These are phyloP conservation scores for Leccinellum luteum DNA, from an alignment of 768 basidiomycete genomes.

Conservation along the genomic window DNA sequence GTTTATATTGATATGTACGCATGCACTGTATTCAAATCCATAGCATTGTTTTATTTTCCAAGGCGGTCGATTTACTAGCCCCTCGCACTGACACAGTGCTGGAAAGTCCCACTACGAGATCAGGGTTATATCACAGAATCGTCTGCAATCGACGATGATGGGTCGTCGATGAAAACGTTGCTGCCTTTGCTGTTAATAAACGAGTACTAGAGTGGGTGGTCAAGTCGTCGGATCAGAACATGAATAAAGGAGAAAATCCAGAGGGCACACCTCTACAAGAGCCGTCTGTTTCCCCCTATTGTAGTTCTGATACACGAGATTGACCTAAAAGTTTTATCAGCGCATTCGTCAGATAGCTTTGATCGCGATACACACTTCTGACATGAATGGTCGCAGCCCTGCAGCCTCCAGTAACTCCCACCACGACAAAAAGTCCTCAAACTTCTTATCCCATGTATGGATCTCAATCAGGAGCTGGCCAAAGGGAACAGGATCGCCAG, in stretches of 20 bases:
- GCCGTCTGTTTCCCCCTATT: slow-evolving; percentile 44
- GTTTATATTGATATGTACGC: not conserved
- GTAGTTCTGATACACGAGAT: slow-evolving; percentile 58
- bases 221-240: not conserved
- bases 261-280: slow-evolving; percentile 44
- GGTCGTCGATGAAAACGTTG: slow-evolving; percentile 44
- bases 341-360: not conserved
- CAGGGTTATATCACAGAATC: slow-evolving; percentile 13
- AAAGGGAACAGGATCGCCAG: slow-evolving; percentile 41
- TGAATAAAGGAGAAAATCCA: not conserved
- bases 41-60: slow-evolving; percentile 14
- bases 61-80: not conserved
- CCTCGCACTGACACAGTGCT: not conserved
- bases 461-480: slow-evolving; percentile 49
- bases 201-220: slow-evolving; percentile 40
- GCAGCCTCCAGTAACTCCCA: slow-evolving; percentile 47
- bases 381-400: slow-evolving; percentile 47
- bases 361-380: slow-evolving; percentile 31
- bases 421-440: slow-evolving; percentile 40
- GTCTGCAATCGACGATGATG: slow-evolving; percentile 1
- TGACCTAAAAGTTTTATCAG: slow-evolving; percentile 39
- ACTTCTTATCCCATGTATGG: slow-evolving; percentile 37
- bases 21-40: slow-evolving; percentile 21
- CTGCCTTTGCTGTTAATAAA: slow-evolving; percentile 52
- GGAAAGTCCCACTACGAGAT: not conserved